Evolutionary conservation across 805 yeast species (phyloP), one percentile per base, ranked within the genome.

Genomic region (Blastobotrys terrestris): DNA sequence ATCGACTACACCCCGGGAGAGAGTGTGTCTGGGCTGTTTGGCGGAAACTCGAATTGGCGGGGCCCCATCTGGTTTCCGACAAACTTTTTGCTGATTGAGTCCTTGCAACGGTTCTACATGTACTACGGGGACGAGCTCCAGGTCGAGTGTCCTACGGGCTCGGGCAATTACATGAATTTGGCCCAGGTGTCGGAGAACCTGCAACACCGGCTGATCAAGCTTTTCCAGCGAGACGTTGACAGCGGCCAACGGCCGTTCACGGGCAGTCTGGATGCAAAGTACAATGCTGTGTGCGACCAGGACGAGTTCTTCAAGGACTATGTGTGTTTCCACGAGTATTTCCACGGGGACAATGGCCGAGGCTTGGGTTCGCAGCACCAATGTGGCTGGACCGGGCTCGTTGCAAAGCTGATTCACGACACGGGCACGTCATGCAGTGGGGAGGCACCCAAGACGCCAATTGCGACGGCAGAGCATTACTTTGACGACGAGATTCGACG

Each of bases 41-140:
- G 97, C 49, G 97, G 97, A 54, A 90, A 90, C 67, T 89, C 96
- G 19, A 90, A 90, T 70, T 90, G 97, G 97, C 78, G 97, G 68
- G 97, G 97, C 2, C 97, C 97, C 14, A 89, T 90, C 60, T 90
- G 97, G 97, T 89, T 90, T 76, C 96, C 97, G 18, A 87, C 87
- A 11, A 90, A 85, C 63, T 90, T 90, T 68, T 72, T 90, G 56
- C 72, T 90, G 41, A 87, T 90, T 53, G 97, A 90, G 72, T 81
- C 96, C 0, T 73, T 90, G 60, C 94, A 90, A 69, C 77, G 96
- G 61, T 88, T 88, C 68, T 88, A 84, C 67, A 73, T 90, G 63
- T 90, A 89, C 73, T 90, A 89, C 67, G 97, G 97, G 11, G 82
- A 91, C 22, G 84, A 78, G 50, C 78, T 90, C 64, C 86, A 85